A percentile compares a stretch with the other conserved stretches of the same genome.
Evolutionary conservation across 495 filamentous ascomycete genomes (phyloP).

Genomic region (Lasiosphaeria hispida): DNA sequence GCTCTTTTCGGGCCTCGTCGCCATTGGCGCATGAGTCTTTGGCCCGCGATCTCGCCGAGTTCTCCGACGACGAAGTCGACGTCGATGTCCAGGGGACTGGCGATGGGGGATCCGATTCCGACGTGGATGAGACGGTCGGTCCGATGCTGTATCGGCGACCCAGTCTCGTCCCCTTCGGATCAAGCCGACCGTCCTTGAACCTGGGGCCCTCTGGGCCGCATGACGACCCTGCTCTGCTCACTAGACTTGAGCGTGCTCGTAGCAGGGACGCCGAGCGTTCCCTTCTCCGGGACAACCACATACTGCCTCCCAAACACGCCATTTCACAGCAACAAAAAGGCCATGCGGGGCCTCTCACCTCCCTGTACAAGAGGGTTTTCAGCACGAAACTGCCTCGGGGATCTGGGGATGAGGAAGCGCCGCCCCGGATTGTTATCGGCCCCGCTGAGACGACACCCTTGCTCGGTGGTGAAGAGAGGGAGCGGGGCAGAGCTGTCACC

Average conservation of each 20-base stretch:
- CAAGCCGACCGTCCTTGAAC: slow-evolving; percentile 43
- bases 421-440: slow-evolving; percentile 24
- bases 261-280: slow-evolving; percentile 70
- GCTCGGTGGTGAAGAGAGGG: slow-evolving; percentile 19
- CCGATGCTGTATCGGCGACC: slow-evolving; percentile 74
- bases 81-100: slow-evolving; percentile 15
- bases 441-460: slow-evolving; percentile 43
- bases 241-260: slow-evolving; percentile 59
- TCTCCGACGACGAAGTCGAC: slow-evolving; percentile 53
- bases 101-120: slow-evolving; percentile 29
- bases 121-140: slow-evolving; percentile 43
- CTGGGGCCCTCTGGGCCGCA: slow-evolving; percentile 18
- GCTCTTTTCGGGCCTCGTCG: slow-evolving; percentile 36
- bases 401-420: slow-evolving; percentile 31
- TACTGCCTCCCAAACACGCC: slow-evolving; percentile 64
- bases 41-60: slow-evolving; percentile 64
- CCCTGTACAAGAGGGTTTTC: slow-evolving; percentile 43
- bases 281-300: slow-evolving; percentile 71
- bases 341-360: slow-evolving; percentile 15
- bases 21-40: slow-evolving; percentile 67
- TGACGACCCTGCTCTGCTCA: slow-evolving; percentile 45
- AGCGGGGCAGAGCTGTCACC: slow-evolving; percentile 4
- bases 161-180: slow-evolving; percentile 61
- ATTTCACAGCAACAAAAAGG: slow-evolving; percentile 14
- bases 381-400: slow-evolving; percentile 43